Percentiles rank a stretch among this genome's conserved stretches.
Conservation (phyloP, 768 basidiomycete genomes). For the Boletus reticulatus region DNA sequence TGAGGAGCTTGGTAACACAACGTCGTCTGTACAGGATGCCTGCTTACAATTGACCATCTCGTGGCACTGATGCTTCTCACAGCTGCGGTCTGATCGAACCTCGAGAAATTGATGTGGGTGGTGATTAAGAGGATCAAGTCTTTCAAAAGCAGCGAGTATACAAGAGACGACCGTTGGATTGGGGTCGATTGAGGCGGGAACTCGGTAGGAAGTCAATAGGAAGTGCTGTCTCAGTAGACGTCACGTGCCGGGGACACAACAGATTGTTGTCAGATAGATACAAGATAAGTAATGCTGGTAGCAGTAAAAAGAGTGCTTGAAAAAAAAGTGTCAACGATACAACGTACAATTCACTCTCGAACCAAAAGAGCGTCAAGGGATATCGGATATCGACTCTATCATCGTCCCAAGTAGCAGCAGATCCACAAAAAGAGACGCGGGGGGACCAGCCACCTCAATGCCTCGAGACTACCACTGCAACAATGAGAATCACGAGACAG, state of each 20-base stretch:
- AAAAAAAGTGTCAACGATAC: not conserved
- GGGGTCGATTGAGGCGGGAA: not conserved
- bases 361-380: constrained; percentile 8
- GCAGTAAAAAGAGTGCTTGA: not conserved
- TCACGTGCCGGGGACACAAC: not conserved
- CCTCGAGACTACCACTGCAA: constrained; percentile 20
- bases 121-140: not conserved
- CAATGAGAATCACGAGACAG: constrained; percentile 33
- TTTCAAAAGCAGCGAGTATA: not conserved
- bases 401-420: not conserved
- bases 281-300: constrained; percentile 4
- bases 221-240: not conserved
- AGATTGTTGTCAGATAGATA: constrained; percentile 2
- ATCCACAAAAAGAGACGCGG: not conserved
- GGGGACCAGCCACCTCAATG: constrained; percentile 18
- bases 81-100: not conserved
- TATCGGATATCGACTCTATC: not conserved
- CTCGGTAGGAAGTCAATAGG: too few species aligned
- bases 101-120: not conserved
- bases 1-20: constrained; percentile 3
- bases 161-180: not conserved
- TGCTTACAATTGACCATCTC: constrained; percentile 34
- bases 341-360: constrained; percentile 11
- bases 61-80: not conserved
- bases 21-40: not conserved